Evolutionary conservation across 495 filamentous ascomycete species (phyloP), one percentile per base, ranked within the genome.

Genomic region (Penicillium subrubescens): DNA sequence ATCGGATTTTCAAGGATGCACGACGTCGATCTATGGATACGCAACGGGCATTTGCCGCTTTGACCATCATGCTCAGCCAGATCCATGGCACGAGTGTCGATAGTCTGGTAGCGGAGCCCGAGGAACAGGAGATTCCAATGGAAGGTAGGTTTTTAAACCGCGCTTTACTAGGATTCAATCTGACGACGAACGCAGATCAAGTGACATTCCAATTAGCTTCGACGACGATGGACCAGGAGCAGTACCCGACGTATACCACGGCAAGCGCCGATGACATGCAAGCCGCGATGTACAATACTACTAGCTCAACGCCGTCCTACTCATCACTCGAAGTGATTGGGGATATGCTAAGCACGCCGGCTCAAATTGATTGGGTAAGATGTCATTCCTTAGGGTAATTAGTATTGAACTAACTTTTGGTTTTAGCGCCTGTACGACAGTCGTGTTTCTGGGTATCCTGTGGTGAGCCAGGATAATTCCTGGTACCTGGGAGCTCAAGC

Each of bases 321-420:
- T 84, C 64, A 67, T 84, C 64, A 60, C 73, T 74, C 65, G 83
- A 63, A 70, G 72, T 83, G 10, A 81, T 83, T 61, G 85, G 83
- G 27, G 88, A 88, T 4, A 81, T 86, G 81, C 82, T 82, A 19
- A 74, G 73, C 35, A 61, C 86, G 4, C 74, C 81, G 2, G 65
- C 66, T 33, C 89, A 88, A 66, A 80, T 93, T 66, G 88, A 93
- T 74, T 93, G 91, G 91, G 91, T 93, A 82, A 80, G 87, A 67
- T 6, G 25, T 27, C 25, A 27, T 48, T 23, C 52, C n/a, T n/a
- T n/a, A n/a, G n/a, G n/a, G n/a, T n/a, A n/a, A n/a, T n/a, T n/a
- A n/a, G n/a, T n/a, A n/a, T 31, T 1, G 12, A 39, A 37, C 57
- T 73, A 53, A 69, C 21, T 59, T 14, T 21, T 8, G 31, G 25